These are phyloP conservation scores for Citrus unshiu DNA, from an alignment of 345 rosid genomes.

Conservation along the genomic window DNA sequence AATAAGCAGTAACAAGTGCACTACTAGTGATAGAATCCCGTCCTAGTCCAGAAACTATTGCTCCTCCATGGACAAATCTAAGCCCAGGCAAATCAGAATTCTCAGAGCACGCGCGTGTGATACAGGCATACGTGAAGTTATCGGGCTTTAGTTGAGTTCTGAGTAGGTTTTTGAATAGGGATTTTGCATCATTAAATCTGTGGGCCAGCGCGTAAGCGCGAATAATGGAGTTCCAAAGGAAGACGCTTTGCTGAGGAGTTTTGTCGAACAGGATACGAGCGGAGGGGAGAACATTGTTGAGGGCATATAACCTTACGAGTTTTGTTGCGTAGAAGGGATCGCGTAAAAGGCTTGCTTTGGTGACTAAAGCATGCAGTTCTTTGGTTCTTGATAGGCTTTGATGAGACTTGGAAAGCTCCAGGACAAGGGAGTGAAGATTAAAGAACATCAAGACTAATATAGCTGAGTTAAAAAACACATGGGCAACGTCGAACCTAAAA, in stretches of 20 bases:
- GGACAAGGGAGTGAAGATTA: conserved; percentile 31
- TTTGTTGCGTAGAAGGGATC: conserved; percentile 76
- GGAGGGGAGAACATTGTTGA: conserved; percentile 38
- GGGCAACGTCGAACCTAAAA: background rate
- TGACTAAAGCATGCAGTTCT: conserved; percentile 60
- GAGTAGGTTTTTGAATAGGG: conserved; percentile 48
- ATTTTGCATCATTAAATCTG: conserved; percentile 27
- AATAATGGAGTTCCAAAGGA: conserved; percentile 80
- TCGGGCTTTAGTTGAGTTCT: conserved; percentile 50
- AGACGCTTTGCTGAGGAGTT: conserved; percentile 68
- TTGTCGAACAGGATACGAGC: conserved; percentile 72
- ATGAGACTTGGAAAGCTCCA: conserved; percentile 44
- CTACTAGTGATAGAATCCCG: conserved; percentile 54
- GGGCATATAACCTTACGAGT: conserved; percentile 45
- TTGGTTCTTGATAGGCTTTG: conserved; percentile 53
- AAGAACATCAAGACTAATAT: conserved; percentile 17
- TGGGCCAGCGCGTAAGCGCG: conserved; percentile 61
- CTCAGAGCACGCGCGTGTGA: conserved; percentile 61
- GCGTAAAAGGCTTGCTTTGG: conserved; percentile 39
- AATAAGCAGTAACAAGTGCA: conserved; percentile 66
- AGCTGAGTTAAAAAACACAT: background rate
- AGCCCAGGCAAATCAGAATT: conserved; percentile 36
- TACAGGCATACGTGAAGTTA: conserved; percentile 69
- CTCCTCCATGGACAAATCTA: conserved; percentile 55
- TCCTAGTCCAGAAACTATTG: conserved; percentile 51